Evolutionary conservation across 805 yeast species (phyloP), one percentile per base, ranked within the genome.

Genomic region (Candida awuae): DNA sequence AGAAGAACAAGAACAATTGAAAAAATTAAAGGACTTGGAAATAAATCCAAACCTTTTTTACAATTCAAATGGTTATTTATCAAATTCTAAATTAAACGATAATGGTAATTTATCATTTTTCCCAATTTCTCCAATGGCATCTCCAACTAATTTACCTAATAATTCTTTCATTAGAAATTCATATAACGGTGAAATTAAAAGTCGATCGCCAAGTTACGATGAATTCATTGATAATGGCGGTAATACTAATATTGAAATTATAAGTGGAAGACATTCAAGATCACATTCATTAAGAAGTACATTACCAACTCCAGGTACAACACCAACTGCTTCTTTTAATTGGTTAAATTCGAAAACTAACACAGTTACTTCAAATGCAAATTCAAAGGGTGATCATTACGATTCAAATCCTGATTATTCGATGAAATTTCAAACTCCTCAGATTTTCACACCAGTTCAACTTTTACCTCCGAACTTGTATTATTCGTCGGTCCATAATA

Each of bases 241-340:
- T 25, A 25, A 9, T 9, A 25, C 28, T 25, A 25, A 25, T 14
- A 13, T 25, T 5, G 28, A 25, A 6, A 6, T 15, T 23, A 19
- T 20, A 18, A 17, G 31, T 14, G 38, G 30, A 25, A 38, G 46
- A 14, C 45, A 35, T 32, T 45, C 55, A 8, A 46, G 58, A 38
- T 43, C 54, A 5, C 54, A 53, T 34, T 48, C 57, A 9, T 41
- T 48, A 34, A 39, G 55, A 34, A 32, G 38, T 14, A 33, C 33
- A 16, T 43, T 55, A 12, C 52, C 57, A 18, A 58, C 63, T 15
- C 63, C 63, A 6, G 61, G 62, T 31, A 52, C 59, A 17, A 59
- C 63, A 3, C 58, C 58, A 17, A 45, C 45, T 13, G 35, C 50
- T 8, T 32, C 40, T 5, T 35, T 41, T 9, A 40, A 37, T 29